phyloP scores from a whole-genome alignment of 345 rosid species.

The Sonneratia caseolaris region DNA sequence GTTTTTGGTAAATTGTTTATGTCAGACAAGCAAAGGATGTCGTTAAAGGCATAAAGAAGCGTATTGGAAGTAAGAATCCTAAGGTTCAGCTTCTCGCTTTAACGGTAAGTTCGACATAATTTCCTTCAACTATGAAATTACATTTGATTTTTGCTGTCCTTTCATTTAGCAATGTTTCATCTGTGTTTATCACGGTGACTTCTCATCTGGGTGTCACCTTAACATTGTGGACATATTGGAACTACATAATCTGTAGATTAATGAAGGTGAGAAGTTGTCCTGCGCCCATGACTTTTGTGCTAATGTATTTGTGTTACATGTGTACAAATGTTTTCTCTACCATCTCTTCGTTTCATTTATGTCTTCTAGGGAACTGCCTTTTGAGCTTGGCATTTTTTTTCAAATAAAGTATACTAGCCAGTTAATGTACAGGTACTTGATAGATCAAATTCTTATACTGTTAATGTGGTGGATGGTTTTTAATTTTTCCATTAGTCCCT shows the following conservation, averaged over 20 bases:
- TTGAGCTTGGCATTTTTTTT: background rate
- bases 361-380: background rate
- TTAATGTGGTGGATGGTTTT: too few relatives aligned
- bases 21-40: slow-evolving; percentile 94
- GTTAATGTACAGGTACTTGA: too few relatives aligned
- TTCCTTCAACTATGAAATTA: background rate
- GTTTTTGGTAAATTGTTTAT: background rate
- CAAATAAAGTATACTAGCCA: too few relatives aligned
- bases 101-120: slow-evolving; percentile 53
- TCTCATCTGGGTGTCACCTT: too few relatives aligned
- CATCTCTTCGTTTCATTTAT: background rate
- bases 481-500: too few relatives aligned
- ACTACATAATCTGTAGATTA: too few relatives aligned
- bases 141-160: background rate
- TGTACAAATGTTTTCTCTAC: background rate
- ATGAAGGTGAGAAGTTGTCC: background rate
- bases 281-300: background rate
- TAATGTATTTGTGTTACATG: background rate
- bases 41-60: slow-evolving; percentile 86
- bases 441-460: too few relatives aligned
- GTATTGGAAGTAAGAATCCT: slow-evolving; percentile 73
- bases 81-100: slow-evolving; percentile 94
- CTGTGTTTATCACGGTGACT: too few relatives aligned
- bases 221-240: too few relatives aligned
- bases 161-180: background rate